These are phyloP conservation scores for Sphagnum tenellum DNA, from an alignment of 225 moss, liverwort and hornwort genomes.

Conservation along the genomic window DNA sequence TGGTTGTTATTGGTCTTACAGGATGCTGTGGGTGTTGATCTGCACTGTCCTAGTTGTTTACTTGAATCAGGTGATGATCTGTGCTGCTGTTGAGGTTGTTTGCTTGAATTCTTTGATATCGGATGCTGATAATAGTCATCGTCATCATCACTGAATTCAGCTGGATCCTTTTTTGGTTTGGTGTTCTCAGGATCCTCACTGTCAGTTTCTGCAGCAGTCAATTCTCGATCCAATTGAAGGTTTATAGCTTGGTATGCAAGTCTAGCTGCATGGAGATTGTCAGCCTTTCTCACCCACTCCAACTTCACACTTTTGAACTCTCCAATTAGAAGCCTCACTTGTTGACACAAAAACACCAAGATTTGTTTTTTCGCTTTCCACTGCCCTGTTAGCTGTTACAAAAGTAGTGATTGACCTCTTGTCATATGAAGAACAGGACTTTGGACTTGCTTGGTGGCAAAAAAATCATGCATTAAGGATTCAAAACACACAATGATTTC, in stretches of 20 bases:
- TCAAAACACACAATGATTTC: too few relatives aligned
- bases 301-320: conserved; percentile 5
- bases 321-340: background rate
- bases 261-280: conserved; percentile 3
- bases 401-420: too few relatives aligned
- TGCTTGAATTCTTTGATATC: background rate
- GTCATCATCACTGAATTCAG: conserved; percentile 4
- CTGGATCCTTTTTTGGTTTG: background rate
- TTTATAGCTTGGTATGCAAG: conserved; percentile 9
- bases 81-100: too few relatives aligned
- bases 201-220: background rate
- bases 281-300: background rate
- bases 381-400: background rate
- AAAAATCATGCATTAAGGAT: too few relatives aligned
- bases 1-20: too few relatives aligned
- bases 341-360: conserved; percentile 1
- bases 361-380: conserved; percentile 1
- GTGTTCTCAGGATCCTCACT: background rate
- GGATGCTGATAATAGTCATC: background rate
- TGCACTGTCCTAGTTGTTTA: too few relatives aligned
- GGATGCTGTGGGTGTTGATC: too few relatives aligned
- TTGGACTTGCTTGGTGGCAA: too few relatives aligned
- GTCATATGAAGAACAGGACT: too few relatives aligned
- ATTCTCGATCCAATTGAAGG: conserved; percentile 1
- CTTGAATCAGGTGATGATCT: too few relatives aligned